These are phyloP conservation scores for Gonapodya sp. DNA, from an alignment of 192 early-diverging fungal species.

Conservation along the genomic window DNA sequence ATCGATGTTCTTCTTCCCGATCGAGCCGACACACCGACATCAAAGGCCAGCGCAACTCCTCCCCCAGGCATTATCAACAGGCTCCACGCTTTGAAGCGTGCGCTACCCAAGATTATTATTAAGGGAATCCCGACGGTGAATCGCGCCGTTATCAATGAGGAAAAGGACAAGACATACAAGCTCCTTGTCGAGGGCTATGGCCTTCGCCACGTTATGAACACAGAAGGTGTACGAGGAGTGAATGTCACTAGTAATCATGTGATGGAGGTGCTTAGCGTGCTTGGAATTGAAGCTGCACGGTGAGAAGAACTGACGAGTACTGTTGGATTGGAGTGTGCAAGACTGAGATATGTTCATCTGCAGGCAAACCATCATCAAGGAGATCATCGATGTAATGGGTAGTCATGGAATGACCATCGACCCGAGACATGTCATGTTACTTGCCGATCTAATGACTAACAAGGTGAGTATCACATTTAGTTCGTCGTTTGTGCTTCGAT, in stretches of 20 bases:
- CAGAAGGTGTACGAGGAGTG: constrained; percentile 77
- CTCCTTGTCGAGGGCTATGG: constrained; percentile 91
- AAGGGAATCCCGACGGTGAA: constrained; percentile 72
- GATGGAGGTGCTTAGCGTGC: constrained; percentile 76
- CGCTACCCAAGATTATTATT: constrained; percentile 59
- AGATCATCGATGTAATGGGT: constrained; percentile 78
- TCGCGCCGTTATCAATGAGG: constrained; percentile 76
- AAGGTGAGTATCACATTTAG: constrained; percentile 43
- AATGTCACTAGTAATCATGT: constrained; percentile 81
- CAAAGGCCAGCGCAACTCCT: constrained; percentile 15
- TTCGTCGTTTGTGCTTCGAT: background rate
- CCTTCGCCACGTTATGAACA: constrained; percentile 87
- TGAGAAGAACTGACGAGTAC: no score
- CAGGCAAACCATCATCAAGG: constrained; percentile 75
- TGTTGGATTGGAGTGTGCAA: constrained; percentile 9
- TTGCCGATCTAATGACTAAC: constrained; percentile 96
- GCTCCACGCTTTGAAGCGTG: constrained; percentile 74
- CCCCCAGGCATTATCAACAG: constrained; percentile 28
- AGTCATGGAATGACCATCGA: constrained; percentile 92
- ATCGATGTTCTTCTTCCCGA: constrained; percentile 30
- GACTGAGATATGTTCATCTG: constrained; percentile 1
- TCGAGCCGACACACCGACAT: constrained; percentile 7
- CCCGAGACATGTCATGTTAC: constrained; percentile 87
- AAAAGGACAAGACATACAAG: constrained; percentile 39
- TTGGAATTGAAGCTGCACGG: constrained; percentile 95